Base-by-base conservation (phyloP, 1,284 basidiomycete genomes). In the Austroboletus niveus region DNA sequence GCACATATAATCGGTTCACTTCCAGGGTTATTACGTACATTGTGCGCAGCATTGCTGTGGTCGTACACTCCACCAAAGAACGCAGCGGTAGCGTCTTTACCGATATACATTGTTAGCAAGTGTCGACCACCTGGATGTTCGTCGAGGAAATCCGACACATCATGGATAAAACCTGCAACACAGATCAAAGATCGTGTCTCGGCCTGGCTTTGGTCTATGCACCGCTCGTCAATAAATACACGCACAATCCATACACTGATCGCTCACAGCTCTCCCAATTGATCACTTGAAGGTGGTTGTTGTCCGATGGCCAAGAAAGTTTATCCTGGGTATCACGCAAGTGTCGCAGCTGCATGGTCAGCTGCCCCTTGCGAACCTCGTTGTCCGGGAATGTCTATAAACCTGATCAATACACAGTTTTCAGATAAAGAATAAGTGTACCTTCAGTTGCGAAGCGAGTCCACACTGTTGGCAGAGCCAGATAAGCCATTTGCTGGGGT, bases 11-110 rank as follows among this genome's bases (percentile, higher is more conserved):
- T 29, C 45, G 40, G 34, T 17, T 5, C 17, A 47, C 29, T 4
- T 4, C 5, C 7, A 9, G 2, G 20, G 24, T 29, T 2, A 51
- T 20, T 31, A 68, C 84, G 45, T 65, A 88, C 85, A 61, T 90
- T 90, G 72, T 93, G 89, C 3, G 93, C 93, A 38, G 91, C 92
- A 65, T 95, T 94, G 24, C 90, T 94, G 68, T 96, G 93, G 58
- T 95, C 91, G 67, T 95, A 94, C 2, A 94, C 89, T 61, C 93
- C 94, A 53, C 94, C 94, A 64, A 94, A 94, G 80, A 97, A 96
- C 4, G 93, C 92, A 0, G 90, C 89, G 0, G 93, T 93, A 3
- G 89, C 93, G 63, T 96, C 93, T 60, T 80, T 85, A 42, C 90
- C 90, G 60, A 90, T 82, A 48, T 81, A 79, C 59, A 84, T 84